Evolutionary conservation across 345 rosid species (phyloP).

Genomic region (Lumnitzera littorea): DNA sequence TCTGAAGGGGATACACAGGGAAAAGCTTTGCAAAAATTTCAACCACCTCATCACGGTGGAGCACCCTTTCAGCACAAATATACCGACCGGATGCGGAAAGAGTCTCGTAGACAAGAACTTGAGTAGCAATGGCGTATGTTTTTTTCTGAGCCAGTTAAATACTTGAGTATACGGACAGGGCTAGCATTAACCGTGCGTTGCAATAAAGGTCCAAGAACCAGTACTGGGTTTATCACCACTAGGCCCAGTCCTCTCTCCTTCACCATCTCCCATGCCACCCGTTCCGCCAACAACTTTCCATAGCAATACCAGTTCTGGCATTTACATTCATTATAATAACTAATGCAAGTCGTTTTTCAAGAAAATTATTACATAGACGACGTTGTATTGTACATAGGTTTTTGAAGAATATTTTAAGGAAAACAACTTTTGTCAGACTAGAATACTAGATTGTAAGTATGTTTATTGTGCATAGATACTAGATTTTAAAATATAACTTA

Average conservation of each 20-base stretch:
- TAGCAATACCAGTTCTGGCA: slow-evolving; percentile 84
- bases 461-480: too few relatives aligned
- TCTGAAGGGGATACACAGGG: slow-evolving; percentile 83
- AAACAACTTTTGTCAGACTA: too few relatives aligned
- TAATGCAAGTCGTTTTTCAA: too few relatives aligned
- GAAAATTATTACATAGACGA: too few relatives aligned
- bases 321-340: too few relatives aligned
- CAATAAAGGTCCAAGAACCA: slow-evolving; percentile 77
- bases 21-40: slow-evolving; percentile 76
- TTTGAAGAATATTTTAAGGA: too few relatives aligned
- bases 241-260: slow-evolving; percentile 68
- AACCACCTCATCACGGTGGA: slow-evolving; percentile 83
- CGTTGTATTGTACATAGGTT: too few relatives aligned
- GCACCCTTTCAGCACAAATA: slow-evolving; percentile 69
- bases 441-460: too few relatives aligned
- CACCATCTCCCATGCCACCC: slow-evolving; percentile 71
- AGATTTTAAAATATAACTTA: too few relatives aligned
- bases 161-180: slow-evolving; percentile 64
- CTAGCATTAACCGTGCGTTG: slow-evolving; percentile 74
- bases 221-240: slow-evolving; percentile 64
- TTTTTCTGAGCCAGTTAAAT: slow-evolving; percentile 78
- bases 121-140: slow-evolving; percentile 66
- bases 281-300: slow-evolving; percentile 82
- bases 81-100: slow-evolving; percentile 85
- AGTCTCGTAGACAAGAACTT: slow-evolving; percentile 65